phyloP scores from a whole-genome alignment of 106 monocot species.

The Dendrobium officinale region DNA sequence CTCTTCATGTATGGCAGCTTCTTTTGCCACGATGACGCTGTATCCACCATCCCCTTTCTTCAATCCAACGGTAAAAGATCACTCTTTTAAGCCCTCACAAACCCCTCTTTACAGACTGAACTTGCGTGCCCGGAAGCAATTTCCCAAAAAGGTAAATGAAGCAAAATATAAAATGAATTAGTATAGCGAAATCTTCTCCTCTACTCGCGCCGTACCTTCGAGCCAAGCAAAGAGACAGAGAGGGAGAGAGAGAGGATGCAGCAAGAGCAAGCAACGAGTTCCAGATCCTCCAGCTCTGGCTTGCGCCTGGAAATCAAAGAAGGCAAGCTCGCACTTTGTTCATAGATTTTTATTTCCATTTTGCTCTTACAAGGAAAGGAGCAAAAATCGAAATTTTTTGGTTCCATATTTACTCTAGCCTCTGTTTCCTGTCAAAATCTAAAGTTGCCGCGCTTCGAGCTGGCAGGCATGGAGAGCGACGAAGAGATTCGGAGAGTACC shows the following conservation, averaged over 20 bases:
- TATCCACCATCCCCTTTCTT: background rate
- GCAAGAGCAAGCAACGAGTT: conserved; percentile 7
- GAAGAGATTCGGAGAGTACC: conserved; percentile 77
- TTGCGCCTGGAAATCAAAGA: background rate
- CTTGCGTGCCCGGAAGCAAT: background rate
- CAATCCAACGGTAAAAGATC: background rate
- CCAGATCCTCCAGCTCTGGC: conserved; percentile 5
- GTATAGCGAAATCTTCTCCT: no score
- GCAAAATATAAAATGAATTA: background rate
- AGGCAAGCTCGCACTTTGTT: background rate
- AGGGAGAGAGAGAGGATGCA: background rate
- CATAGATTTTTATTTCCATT: background rate
- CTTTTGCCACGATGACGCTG: background rate
- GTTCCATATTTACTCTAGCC: background rate
- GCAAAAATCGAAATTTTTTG: background rate
- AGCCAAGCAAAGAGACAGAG: no score
- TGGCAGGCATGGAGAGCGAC: conserved; percentile 68
- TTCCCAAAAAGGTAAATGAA: background rate
- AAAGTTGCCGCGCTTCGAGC: background rate
- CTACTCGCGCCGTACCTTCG: background rate
- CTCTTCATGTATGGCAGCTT: background rate
- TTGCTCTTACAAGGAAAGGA: background rate
- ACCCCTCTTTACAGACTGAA: background rate
- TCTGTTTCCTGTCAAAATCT: background rate
- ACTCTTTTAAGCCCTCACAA: background rate